Percentiles rank a stretch among this genome's conserved stretches.
Conservation (phyloP, 176 grass and related monocot genomes). For the Pontederia crassipes region DNA sequence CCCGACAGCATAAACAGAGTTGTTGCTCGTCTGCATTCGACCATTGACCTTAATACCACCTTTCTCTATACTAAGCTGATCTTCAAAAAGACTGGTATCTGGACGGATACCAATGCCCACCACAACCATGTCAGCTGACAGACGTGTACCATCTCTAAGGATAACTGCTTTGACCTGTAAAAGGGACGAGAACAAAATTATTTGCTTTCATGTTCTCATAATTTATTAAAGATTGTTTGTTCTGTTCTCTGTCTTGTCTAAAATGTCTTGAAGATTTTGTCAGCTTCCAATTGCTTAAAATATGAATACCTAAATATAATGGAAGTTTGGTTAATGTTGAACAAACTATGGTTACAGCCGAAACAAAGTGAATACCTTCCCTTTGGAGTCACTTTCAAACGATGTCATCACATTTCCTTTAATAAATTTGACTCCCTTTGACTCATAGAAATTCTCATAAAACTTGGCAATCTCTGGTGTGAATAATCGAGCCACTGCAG, state of each 20-base stretch:
- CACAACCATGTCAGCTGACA: conserved; percentile 74
- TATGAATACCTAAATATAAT: too few species aligned
- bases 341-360: not conserved
- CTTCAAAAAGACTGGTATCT: conserved; percentile 81
- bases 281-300: too few species aligned
- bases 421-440: conserved; percentile 69
- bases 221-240: not conserved
- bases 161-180: conserved; percentile 65
- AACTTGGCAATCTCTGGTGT: conserved; percentile 80
- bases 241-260: not conserved
- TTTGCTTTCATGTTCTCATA: conserved; percentile 9
- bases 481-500: conserved; percentile 71
- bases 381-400: conserved; percentile 50
- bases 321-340: too few species aligned
- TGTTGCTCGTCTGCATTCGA: conserved; percentile 69
- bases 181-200: conserved; percentile 4
- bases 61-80: conserved; percentile 61
- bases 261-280: too few species aligned
- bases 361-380: conserved; percentile 42
- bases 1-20: conserved; percentile 75
- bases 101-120: conserved; percentile 88
- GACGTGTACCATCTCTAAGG: conserved; percentile 64
- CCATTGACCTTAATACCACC: conserved; percentile 90
- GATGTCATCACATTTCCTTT: conserved; percentile 86
- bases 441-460: conserved; percentile 77